phyloP scores from a whole-genome alignment of 352 stramenopile genomes.

The Lagenidium giganteum region DNA sequence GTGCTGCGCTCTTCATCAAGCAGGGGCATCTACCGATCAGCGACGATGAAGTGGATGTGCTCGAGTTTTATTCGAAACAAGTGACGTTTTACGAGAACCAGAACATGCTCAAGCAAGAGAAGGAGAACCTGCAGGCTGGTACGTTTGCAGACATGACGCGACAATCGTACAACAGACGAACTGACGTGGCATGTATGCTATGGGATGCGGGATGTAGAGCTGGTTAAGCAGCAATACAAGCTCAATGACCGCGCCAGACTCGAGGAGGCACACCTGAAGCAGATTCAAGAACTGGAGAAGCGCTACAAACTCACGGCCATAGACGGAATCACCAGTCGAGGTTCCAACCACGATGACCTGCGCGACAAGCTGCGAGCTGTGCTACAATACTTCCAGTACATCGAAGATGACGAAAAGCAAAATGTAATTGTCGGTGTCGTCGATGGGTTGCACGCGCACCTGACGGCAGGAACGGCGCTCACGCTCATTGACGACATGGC shows the following conservation, averaged over 20 bases:
- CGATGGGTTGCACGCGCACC: conserved; percentile 33
- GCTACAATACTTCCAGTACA: conserved; percentile 54
- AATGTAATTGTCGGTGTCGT: conserved; percentile 43
- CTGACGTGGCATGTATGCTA: not conserved
- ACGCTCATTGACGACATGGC: conserved; percentile 49
- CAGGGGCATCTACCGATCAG: conserved; percentile 19
- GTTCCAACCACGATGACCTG: conserved; percentile 36
- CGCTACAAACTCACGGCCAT: conserved; percentile 41
- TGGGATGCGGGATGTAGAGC: conserved; percentile 19
- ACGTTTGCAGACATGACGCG: not conserved
- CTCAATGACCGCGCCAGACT: conserved; percentile 28
- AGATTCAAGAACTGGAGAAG: conserved; percentile 43
- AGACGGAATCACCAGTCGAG: conserved; percentile 47
- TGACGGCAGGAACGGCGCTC: conserved; percentile 41
- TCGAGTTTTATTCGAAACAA: conserved; percentile 52
- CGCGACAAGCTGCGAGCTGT: conserved; percentile 41
- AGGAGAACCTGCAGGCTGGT: conserved; percentile 44
- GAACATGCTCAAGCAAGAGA: conserved; percentile 33
- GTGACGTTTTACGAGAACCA: conserved; percentile 64
- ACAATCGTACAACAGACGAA: not conserved
- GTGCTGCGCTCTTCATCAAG: conserved; percentile 53
- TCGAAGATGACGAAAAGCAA: conserved; percentile 52
- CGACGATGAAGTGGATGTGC: conserved; percentile 41
- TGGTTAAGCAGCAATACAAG: conserved; percentile 22
- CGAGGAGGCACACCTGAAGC: conserved; percentile 25